Evolutionary conservation across 495 filamentous ascomycete species (phyloP).

Genomic region (Hypoxylon perforatum): DNA sequence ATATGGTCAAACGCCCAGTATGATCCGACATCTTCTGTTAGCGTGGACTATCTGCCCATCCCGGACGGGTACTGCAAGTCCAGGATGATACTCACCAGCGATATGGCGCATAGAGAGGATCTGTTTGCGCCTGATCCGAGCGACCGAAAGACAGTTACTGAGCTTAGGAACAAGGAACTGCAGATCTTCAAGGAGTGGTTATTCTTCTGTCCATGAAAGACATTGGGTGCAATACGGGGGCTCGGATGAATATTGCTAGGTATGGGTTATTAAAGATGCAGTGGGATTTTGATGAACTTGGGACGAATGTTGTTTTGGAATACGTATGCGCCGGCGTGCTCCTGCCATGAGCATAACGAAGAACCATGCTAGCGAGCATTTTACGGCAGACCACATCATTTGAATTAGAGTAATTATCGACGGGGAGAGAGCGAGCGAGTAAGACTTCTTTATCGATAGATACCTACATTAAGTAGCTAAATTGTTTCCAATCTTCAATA

Average conservation of each 20-base stretch:
- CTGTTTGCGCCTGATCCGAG: constrained; percentile 7
- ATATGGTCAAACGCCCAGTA: constrained; percentile 24
- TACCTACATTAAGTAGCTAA: not conserved
- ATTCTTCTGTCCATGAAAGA: not conserved
- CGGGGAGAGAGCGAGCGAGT: too few species aligned
- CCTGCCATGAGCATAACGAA: too few species aligned
- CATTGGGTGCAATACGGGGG: not conserved
- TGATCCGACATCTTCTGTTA: constrained; percentile 11
- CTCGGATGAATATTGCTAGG: too few species aligned
- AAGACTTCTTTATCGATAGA: not conserved
- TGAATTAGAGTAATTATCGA: too few species aligned
- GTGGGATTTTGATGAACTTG: too few species aligned
- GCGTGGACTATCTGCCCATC: constrained; percentile 18
- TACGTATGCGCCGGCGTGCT: too few species aligned
- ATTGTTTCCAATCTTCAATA: not conserved
- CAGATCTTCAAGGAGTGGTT: constrained; percentile 28
- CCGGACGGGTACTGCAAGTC: constrained; percentile 8
- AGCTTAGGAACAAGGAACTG: constrained; percentile 13
- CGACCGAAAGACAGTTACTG: constrained; percentile 8
- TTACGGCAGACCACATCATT: too few species aligned
- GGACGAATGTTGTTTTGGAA: too few species aligned
- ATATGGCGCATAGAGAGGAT: constrained; percentile 23
- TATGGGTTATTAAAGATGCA: too few species aligned
- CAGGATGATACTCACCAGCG: constrained; percentile 25
- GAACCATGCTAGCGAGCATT: too few species aligned